Conservation (phyloP, 2,329 filamentous ascomycete species). For the Dactylellina cionopaga region DNA sequence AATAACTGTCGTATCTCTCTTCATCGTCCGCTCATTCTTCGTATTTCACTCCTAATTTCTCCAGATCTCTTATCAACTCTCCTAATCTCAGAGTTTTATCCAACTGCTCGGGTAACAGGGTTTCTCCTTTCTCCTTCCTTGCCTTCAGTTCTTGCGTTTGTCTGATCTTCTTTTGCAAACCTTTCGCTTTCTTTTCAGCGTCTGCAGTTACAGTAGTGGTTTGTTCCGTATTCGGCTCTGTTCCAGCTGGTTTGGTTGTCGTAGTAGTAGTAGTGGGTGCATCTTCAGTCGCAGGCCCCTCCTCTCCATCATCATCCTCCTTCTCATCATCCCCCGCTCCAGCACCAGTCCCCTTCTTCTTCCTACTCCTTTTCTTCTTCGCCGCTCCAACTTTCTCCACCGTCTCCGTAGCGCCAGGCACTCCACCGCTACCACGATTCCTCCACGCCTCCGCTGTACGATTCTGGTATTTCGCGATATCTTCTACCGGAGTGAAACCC, state of each 20-base stretch:
- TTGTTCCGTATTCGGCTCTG: not conserved
- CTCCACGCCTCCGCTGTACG: constrained; percentile 86
- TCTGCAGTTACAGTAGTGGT: constrained; percentile 57
- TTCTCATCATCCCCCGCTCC: constrained; percentile 10
- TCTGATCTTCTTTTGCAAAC: constrained; percentile 91
- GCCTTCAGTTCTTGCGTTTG: constrained; percentile 89
- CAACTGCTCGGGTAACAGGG: constrained; percentile 89
- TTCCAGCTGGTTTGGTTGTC: not conserved
- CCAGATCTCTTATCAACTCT: constrained; percentile 88
- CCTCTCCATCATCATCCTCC: constrained; percentile 22
- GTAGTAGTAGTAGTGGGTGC: constrained; percentile 6
- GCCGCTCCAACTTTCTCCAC: constrained; percentile 55
- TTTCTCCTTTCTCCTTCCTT: constrained; percentile 88
- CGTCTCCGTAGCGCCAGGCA: constrained; percentile 76
- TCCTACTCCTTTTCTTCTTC: constrained; percentile 65
- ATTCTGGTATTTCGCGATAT: constrained; percentile 96
- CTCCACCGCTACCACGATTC: constrained; percentile 74
- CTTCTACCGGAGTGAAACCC: constrained; percentile 92
- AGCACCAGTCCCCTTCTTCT: constrained; percentile 55
- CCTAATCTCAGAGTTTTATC: constrained; percentile 98
- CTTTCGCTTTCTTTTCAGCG: constrained; percentile 88
- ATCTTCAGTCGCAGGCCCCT: constrained; percentile 50
- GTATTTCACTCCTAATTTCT: constrained; percentile 82
- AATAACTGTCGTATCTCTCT: not conserved
- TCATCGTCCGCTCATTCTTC: constrained; percentile 12